These are phyloP conservation scores for Glarea lozoyensis DNA, from an alignment of 495 filamentous ascomycete genomes.

Conservation along the genomic window DNA sequence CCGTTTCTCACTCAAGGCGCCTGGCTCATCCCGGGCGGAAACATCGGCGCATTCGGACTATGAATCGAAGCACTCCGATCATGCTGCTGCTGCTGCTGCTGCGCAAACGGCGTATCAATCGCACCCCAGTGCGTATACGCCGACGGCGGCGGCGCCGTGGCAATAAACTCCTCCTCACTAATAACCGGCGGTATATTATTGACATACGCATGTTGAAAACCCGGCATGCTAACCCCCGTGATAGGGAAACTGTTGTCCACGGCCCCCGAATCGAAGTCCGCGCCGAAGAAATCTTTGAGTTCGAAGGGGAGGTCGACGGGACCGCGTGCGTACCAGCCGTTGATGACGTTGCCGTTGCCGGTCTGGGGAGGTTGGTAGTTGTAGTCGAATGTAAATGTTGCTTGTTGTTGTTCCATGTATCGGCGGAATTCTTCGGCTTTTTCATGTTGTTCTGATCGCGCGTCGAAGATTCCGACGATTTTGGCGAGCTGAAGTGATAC, in stretches of 20 bases:
- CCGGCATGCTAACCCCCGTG: too few relatives aligned
- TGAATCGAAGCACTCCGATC: not conserved
- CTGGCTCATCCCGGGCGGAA: not conserved
- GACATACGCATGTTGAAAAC: not conserved
- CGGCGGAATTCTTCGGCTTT: conserved; percentile 10
- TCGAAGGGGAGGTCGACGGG: conserved; percentile 15
- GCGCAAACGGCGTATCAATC: conserved; percentile 15
- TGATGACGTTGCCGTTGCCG: conserved; percentile 3
- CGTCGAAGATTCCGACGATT: conserved; percentile 21
- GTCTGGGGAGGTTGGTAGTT: not conserved
- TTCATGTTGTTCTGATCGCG: conserved; percentile 2
- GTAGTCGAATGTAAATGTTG: conserved; percentile 10
- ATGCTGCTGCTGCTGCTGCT: too few relatives aligned
- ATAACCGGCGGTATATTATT: not conserved
- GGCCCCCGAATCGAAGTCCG: conserved; percentile 6
- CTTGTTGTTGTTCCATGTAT: conserved; percentile 14
- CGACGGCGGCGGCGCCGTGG: conserved; percentile 7
- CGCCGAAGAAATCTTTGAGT: conserved; percentile 17
- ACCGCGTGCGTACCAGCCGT: conserved; percentile 17
- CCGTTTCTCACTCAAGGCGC: not conserved
- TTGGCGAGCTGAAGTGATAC: conserved; percentile 18
- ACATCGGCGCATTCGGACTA: not conserved
- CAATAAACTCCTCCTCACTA: conserved; percentile 5
- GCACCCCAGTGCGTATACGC: conserved; percentile 16
- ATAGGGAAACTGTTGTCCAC: not conserved